Evolutionary conservation across 2,329 filamentous ascomycete genomes (phyloP).

Genomic region (Cordyceps sp.): DNA sequence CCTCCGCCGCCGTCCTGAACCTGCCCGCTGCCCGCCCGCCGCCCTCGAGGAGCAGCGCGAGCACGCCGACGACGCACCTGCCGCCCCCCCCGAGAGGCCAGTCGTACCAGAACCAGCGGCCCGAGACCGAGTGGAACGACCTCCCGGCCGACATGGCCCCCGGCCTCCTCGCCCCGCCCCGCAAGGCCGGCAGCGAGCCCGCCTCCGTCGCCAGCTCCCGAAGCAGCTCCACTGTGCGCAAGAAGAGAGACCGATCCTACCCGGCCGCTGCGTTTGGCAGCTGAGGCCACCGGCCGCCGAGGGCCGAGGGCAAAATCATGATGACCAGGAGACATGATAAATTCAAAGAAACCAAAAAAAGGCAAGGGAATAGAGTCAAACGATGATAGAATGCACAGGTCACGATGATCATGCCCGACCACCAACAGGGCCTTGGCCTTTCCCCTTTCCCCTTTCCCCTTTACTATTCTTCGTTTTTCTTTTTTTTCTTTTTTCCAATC

Average conservation of each 20-base stretch:
- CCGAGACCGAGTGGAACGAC: constrained; percentile 50
- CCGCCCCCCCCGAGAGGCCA: constrained; percentile 11
- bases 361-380: too few relatives aligned
- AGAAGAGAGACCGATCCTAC: constrained; percentile 44
- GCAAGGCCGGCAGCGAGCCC: constrained; percentile 12
- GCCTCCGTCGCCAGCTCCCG: constrained; percentile 32
- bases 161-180: constrained; percentile 11
- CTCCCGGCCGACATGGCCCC: constrained; percentile 41
- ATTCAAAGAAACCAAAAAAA: too few relatives aligned
- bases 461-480: too few relatives aligned
- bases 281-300: constrained; percentile 6
- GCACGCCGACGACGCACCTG: constrained; percentile 9
- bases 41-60: constrained; percentile 7
- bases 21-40: constrained; percentile 9
- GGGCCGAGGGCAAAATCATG: not conserved
- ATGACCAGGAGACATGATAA: not conserved
- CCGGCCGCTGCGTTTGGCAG: constrained; percentile 44
- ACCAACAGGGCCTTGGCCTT: too few relatives aligned
- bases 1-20: constrained; percentile 15
- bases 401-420: too few relatives aligned
- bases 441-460: too few relatives aligned
- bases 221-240: constrained; percentile 35
- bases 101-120: constrained; percentile 42
- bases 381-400: too few relatives aligned
- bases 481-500: too few relatives aligned